Evolutionary conservation across 2,329 filamentous ascomycete genomes (phyloP), one percentile per base, ranked within the genome.

Genomic region (Akanthomyces dipterigenus): DNA sequence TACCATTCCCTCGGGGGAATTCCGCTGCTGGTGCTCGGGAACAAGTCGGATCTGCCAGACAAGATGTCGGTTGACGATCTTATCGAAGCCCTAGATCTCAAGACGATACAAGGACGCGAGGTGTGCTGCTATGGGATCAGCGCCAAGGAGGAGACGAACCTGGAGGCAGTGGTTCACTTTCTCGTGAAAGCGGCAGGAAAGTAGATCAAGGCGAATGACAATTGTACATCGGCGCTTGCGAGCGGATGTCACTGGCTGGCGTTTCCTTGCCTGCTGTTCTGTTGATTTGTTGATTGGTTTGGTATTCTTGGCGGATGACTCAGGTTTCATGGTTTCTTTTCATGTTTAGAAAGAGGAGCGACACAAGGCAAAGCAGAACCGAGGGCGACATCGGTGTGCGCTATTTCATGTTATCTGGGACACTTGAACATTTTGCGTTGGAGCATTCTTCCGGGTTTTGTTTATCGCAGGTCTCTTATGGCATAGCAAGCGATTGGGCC

Each of bases 71-170:
- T 98, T 46, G 95, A 99, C 73, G 92, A 98, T 75, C 78, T 99
- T 72, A 98, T 99, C 77, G 93, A 96, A 64, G 88, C 88, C 65
- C 83, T 99, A 76, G 88, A 96, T 69, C 83, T 99, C 62, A 96
- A 95, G 74, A 86, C 85, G 67, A 92, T 99, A 73, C 89, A 88
- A 63, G 88, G 91, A 70, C 90, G 95, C 60, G 95, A 99, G 76
- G 93, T 99, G 68, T 96, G 91, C 78, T 98, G 95, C 78, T 99
- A 99, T 76, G 93, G 93, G 64, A 97, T 99, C 78, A 97, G 93
- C 74, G 95, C 93, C 64, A 98, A 98, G 76, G 93, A 98, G 74
- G 95, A 99, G 78, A 99, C 93, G 62, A 99, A 99, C 77, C 86
- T 99, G 66, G 93, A 99, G 72, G 95, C 93, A 7, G 95, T 99